Evolutionary conservation across 805 yeast genomes (phyloP), one percentile per base, ranked within the genome.

Genomic region (Ogataea glucozyma): DNA sequence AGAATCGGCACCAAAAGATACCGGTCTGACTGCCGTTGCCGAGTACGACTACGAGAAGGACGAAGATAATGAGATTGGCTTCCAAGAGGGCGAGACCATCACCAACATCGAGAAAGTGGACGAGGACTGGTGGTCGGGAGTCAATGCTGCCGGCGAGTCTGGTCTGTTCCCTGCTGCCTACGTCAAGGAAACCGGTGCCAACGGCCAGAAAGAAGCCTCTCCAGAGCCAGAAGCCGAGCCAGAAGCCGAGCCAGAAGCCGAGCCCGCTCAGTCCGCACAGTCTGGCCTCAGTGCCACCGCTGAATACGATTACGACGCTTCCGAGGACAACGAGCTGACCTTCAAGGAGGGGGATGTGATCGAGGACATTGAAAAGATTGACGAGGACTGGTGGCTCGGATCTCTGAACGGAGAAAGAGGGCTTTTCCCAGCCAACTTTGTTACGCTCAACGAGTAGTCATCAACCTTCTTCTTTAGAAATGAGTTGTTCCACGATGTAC

Each of bases 341-440:
- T 93, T 93, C 64, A 76, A 71, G 18, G 96, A 88, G 60, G 95
- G 91, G 40, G 98, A 88, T 53, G 57, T 73, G 46, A 88, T 93
- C 49, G 70, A 79, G 14, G 85, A 88, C 46, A 85, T 93, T 49
- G 95, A 89, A 54, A 85, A 87, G 63, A 85, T 87, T 13, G 96
- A 89, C 56, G 96, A 88, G 34, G 96, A 88, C 61, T 93, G 99
- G 99, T 93, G 98, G 98, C 73, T 85, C 41, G 99, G 99, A 39
- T 81, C 78, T 48, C 73, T 83, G 54, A 68, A 80, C 23, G 97
- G 96, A 33, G 85, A 80, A 53, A 75, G 77, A 52, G 93, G 93
- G 44, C 71, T 91, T 43, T 90, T 91, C 81, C 99, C 99, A 40
- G 81, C 96, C 31, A 89, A 88, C 66, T 88, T 86, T 61, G 98